phyloP scores from a whole-genome alignment of 225 moss, liverwort and hornwort species.

The Marchantia polymorpha region DNA sequence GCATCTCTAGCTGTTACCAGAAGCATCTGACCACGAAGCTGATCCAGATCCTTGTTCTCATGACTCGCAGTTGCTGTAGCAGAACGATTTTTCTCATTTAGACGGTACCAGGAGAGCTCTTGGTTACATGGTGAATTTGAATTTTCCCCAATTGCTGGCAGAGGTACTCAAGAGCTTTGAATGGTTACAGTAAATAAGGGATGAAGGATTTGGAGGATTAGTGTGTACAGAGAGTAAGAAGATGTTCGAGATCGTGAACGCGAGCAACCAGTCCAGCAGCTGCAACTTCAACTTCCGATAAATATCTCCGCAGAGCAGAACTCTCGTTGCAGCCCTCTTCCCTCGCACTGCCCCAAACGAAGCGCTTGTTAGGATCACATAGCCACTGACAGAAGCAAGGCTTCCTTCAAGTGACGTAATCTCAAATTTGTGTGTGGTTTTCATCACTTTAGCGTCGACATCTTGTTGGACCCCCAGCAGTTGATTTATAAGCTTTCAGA shows the following conservation, averaged over 20 bases:
- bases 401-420: background rate
- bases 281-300: constrained; percentile 75
- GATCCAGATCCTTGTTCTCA: constrained; percentile 63
- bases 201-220: background rate
- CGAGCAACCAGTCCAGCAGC: constrained; percentile 72
- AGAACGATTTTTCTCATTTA: background rate
- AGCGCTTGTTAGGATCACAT: background rate
- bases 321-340: constrained; percentile 71
- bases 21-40: constrained; percentile 68
- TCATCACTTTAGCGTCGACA: background rate
- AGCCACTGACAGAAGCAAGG: background rate
- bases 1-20: constrained; percentile 66
- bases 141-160: background rate
- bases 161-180: background rate
- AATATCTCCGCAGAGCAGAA: constrained; percentile 66
- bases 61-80: constrained; percentile 55
- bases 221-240: constrained; percentile 60
- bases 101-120: background rate
- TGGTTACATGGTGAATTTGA: background rate
- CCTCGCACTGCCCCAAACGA: constrained; percentile 58
- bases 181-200: background rate
- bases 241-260: constrained; percentile 75
- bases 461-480: background rate
- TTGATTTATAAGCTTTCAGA: background rate
- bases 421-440: background rate